Evolutionary conservation across 768 basidiomycete species (phyloP), one percentile per base, ranked within the genome.

Genomic region (Auriscalpium microsporum): DNA sequence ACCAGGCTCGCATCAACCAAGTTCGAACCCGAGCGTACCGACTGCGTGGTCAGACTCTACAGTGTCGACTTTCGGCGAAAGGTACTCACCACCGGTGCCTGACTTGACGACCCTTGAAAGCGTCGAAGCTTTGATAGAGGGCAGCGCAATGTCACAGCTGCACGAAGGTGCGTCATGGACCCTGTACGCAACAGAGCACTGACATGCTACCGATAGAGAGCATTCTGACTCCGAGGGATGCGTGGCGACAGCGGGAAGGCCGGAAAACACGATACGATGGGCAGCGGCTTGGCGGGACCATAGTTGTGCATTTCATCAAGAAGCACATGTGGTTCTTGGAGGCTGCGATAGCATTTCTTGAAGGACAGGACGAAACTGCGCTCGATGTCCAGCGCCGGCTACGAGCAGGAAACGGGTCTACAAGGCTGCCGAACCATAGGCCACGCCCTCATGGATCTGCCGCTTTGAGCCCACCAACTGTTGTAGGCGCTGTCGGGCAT

Each of bases 301-400:
- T 94, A 47, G 89, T 93, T 19, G 93, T 99, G 51, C 95, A 99
- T 72, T 97, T 91, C 68, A 87, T 99, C 77, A 99, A 97, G 83
- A 87, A 91, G 68, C 84, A 90, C 60, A 87, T 90, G 73, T 99
- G 95, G 95, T 97, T 89, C 72, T 69, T 94, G 62, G 95, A 99
- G 73, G 90, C 94, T 6, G 90, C 92, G 10, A 72, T 93, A 10
- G 93, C 92, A 16, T 74, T 99, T 23, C 74, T 97, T 33, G 90
- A 88, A 52, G 81, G 84, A n/a, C 81, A 84, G 34, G 86, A 91
- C 56, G 72, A 79, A 55, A 84, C 82, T 10, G 83, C 86, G 61
- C 54, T 62, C 36, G 72, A 73, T 64, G 45, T 33, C 6, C 44
- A 48, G 59, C 56, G 58, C 57, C 45, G 52, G 45, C 16, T 42